Conservation (phyloP, 2,329 filamentous ascomycete genomes). For the Alternaria gaisen region DNA sequence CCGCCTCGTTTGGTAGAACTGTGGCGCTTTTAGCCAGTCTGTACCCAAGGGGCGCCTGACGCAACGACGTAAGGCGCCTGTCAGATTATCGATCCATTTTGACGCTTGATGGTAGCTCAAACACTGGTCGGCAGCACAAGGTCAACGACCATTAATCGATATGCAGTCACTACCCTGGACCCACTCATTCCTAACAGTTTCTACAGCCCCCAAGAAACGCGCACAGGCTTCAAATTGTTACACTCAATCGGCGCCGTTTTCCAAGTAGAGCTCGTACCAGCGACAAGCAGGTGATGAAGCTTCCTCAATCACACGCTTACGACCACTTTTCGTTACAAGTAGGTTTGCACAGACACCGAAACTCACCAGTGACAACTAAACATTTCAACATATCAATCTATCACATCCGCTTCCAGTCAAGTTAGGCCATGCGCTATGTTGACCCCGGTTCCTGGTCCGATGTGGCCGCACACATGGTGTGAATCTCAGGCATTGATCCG, state of each 20-base stretch:
- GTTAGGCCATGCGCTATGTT: neutral
- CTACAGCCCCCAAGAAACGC: neutral
- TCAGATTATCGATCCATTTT: conserved; percentile 18
- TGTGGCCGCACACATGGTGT: conserved; percentile 10
- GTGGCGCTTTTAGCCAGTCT: conserved; percentile 25
- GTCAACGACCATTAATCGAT: conserved; percentile 1
- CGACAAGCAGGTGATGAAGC: conserved; percentile 8
- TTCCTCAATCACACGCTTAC: conserved; percentile 23
- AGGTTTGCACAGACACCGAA: conserved; percentile 17
- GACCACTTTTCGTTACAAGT: conserved; percentile 21
- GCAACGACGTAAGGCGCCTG: conserved; percentile 21
- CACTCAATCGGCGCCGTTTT: neutral
- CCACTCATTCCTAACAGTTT: neutral
- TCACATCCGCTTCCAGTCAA: conserved; percentile 1
- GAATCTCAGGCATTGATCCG: conserved; percentile 18
- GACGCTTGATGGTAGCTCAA: conserved; percentile 9
- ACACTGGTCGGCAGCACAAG: conserved; percentile 9
- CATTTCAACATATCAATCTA: conserved; percentile 9
- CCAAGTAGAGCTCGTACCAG: neutral
- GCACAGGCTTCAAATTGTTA: conserved; percentile 1
- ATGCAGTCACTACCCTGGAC: neutral
- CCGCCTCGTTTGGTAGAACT: conserved; percentile 23
- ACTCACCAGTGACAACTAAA: conserved; percentile 4
- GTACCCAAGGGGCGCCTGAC: conserved; percentile 16
- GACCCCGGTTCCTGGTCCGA: conserved; percentile 12